A percentile compares a stretch with the other conserved stretches of the same genome.
These are phyloP conservation scores for Boehmeria nivea DNA, from an alignment of 306 rosid genomes.

Conservation along the genomic window DNA sequence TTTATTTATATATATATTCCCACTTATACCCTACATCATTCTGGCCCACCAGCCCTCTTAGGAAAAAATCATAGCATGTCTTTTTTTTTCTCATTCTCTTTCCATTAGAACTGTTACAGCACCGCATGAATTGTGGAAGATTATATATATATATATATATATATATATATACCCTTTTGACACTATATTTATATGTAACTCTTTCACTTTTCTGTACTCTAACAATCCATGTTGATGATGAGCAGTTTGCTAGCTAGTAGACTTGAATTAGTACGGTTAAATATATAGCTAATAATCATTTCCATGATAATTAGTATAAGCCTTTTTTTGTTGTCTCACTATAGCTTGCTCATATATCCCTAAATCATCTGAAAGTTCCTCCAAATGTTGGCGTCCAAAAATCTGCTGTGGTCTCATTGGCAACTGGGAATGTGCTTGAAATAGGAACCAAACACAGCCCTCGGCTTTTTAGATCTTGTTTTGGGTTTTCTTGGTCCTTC, in stretches of 20 bases:
- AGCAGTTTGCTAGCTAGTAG: no score
- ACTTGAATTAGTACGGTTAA: no score
- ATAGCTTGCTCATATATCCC: not conserved
- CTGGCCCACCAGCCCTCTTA: constrained; percentile 38
- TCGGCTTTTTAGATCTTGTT: constrained; percentile 68
- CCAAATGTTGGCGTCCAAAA: constrained; percentile 89
- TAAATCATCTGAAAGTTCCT: constrained; percentile 43
- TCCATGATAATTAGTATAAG: not conserved
- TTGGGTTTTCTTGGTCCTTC: constrained; percentile 37
- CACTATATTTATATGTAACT: not conserved
- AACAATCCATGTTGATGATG: no score
- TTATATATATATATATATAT: no score
- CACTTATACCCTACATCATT: constrained; percentile 28
- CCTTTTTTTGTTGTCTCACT: not conserved
- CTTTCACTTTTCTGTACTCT: no score
- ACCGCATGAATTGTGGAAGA: constrained; percentile 11
- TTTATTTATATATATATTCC: constrained; percentile 2
- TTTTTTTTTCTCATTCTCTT: constrained; percentile 14
- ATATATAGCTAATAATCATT: not conserved
- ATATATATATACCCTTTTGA: no score
- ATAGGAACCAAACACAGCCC: constrained; percentile 91
- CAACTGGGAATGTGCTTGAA: constrained; percentile 77
- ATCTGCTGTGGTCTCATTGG: constrained; percentile 59
- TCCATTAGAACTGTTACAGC: constrained; percentile 17
- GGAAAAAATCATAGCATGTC: constrained; percentile 3